A percentile compares a stretch with the other conserved stretches of the same genome.
These are phyloP conservation scores for Lactarius indigo DNA, from an alignment of 768 basidiomycete species.

Conservation along the genomic window DNA sequence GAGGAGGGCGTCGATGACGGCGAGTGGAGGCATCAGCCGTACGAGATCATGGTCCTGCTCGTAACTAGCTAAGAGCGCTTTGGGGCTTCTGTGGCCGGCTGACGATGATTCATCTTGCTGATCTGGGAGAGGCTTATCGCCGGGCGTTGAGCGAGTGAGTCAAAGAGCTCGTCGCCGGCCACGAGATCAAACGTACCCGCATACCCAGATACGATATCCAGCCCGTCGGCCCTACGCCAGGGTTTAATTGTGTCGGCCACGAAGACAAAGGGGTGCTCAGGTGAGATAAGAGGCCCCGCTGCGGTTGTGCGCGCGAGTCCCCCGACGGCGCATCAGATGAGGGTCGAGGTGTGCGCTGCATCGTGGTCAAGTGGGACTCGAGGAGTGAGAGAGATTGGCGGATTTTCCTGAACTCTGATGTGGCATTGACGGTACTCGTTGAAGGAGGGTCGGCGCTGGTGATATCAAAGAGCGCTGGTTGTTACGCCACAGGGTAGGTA, in stretches of 20 bases:
- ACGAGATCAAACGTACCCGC: conserved; percentile 13
- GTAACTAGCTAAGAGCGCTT: conserved; percentile 16
- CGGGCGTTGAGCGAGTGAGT: background rate
- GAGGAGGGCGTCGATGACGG: conserved; percentile 21
- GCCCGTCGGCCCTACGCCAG: conserved; percentile 22
- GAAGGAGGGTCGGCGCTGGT: conserved; percentile 6
- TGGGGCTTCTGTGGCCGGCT: conserved; percentile 5
- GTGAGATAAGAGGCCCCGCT: conserved; percentile 11
- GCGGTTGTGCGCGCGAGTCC: conserved; percentile 8
- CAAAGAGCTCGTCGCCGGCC: background rate
- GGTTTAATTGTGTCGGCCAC: conserved; percentile 22
- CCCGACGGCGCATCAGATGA: background rate
- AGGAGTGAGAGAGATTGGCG: conserved; percentile 26
- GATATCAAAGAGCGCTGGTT: background rate
- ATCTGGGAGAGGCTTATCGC: conserved; percentile 18
- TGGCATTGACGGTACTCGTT: conserved; percentile 20
- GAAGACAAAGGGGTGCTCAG: conserved; percentile 17
- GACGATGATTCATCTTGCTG: conserved; percentile 20
- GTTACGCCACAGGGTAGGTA: too few relatives aligned
- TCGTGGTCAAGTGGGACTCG: conserved; percentile 20
- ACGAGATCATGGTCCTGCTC: conserved; percentile 25
- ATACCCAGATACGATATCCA: conserved; percentile 26
- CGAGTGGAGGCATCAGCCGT: conserved; percentile 22
- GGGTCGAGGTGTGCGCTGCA: conserved; percentile 5
- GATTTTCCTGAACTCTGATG: conserved; percentile 24